Conservation (phyloP, 441 rosid species). For the Biscutella laevigata region DNA sequence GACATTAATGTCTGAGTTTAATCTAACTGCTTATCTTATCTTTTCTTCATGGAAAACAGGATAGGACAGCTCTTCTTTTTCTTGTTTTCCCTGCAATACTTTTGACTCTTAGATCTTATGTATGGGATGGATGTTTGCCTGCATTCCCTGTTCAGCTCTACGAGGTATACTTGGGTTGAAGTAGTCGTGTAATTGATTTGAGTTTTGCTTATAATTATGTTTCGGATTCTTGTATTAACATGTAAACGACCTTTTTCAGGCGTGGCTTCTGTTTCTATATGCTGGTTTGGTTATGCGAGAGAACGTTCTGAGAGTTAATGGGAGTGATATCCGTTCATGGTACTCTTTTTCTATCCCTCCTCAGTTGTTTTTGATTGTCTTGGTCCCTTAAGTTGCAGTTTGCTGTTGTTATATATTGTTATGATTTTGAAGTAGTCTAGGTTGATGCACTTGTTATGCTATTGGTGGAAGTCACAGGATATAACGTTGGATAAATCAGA, state of each 20-base stretch:
- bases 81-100: constrained; percentile 76
- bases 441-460: not conserved
- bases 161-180: constrained; percentile 36
- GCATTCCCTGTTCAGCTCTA: constrained; percentile 93
- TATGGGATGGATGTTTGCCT: constrained; percentile 89
- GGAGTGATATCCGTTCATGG: constrained; percentile 98
- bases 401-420: not conserved
- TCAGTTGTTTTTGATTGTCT: not conserved
- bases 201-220: not conserved
- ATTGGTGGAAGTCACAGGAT: not conserved
- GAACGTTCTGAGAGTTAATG: constrained; percentile 81
- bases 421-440: not conserved
- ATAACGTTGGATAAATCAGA: not conserved
- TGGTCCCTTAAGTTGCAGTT: not conserved
- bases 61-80: constrained; percentile 84
- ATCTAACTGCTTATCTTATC: not conserved
- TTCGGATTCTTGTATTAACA: not conserved
- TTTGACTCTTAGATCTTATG: constrained; percentile 61
- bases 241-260: constrained; percentile 35
- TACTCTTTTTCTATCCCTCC: constrained; percentile 17
- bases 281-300: constrained; percentile 94
- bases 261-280: constrained; percentile 91
- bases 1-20: too few species aligned
- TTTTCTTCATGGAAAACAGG: constrained; percentile 42
- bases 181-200: not conserved